A percentile compares a stretch with the other conserved stretches of the same genome.
Evolutionary conservation across 768 basidiomycete genomes (phyloP).

Genomic region (Leccinum olivaceopallidum): DNA sequence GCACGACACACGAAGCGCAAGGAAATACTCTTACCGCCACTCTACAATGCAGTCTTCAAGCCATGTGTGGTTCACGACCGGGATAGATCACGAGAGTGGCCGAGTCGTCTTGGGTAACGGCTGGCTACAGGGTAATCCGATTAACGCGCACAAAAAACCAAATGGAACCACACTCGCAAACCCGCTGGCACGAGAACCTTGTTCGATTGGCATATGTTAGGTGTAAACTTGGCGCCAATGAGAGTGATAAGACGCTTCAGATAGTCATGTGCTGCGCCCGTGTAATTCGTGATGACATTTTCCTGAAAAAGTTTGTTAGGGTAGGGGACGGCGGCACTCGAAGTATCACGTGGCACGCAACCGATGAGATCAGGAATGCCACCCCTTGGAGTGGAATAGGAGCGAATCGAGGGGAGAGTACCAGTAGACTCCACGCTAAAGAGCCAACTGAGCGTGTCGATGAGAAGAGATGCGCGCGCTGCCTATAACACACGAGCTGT

Average conservation of each 20-base stretch:
- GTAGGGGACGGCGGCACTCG: neutral
- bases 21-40: slow-evolving; percentile 49
- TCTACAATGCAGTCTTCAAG: slow-evolving; percentile 88
- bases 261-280: slow-evolving; percentile 69
- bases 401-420: slow-evolving; percentile 66
- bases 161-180: slow-evolving; percentile 50
- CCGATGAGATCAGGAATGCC: slow-evolving; percentile 57
- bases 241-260: slow-evolving; percentile 76
- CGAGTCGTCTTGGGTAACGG: slow-evolving; percentile 62
- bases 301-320: slow-evolving; percentile 41
- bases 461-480: slow-evolving; percentile 37
- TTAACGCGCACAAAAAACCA: neutral
- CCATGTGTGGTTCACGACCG: slow-evolving; percentile 89
- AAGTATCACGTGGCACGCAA: slow-evolving; percentile 49
- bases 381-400: slow-evolving; percentile 41
- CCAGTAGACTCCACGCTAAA: slow-evolving; percentile 74
- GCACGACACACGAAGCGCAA: neutral
- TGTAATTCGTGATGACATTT: slow-evolving; percentile 88
- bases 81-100: slow-evolving; percentile 78
- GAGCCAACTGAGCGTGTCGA: slow-evolving; percentile 83
- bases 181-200: slow-evolving; percentile 78
- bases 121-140: slow-evolving; percentile 28
- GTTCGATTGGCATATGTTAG: slow-evolving; percentile 75
- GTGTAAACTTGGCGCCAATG: slow-evolving; percentile 80
- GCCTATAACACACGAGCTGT: slow-evolving; percentile 47